Evolutionary conservation across 768 basidiomycete species (phyloP).

Genomic region (Ephemerocybe angulata): DNA sequence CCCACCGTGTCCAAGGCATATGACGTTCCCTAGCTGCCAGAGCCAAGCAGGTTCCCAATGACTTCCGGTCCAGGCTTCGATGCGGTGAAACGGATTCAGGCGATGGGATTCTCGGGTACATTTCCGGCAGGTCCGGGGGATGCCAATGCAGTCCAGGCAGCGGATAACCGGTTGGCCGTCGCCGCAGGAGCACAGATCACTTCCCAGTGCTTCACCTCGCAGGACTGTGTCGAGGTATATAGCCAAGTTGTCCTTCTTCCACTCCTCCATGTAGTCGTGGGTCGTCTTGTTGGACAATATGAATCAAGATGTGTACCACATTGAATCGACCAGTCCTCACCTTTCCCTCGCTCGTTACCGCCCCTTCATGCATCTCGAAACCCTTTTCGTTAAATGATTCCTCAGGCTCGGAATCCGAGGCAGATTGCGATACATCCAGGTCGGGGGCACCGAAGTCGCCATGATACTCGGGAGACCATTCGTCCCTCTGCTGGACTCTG

Average conservation of each 20-base stretch:
- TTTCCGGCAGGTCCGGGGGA: not conserved
- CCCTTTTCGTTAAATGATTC: too few species aligned
- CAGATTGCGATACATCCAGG: too few species aligned
- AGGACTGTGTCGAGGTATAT: not conserved
- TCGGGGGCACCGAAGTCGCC: too few species aligned
- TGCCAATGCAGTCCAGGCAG: not conserved
- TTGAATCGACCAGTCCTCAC: not conserved
- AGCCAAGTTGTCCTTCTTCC: not conserved
- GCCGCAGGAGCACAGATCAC: not conserved
- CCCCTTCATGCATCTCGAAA: not conserved
- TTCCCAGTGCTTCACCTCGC: not conserved
- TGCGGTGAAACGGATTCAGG: not conserved
- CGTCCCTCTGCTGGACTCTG: too few species aligned
- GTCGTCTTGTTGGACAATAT: not conserved
- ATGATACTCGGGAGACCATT: too few species aligned
- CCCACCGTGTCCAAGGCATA: not conserved
- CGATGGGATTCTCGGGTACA: not conserved
- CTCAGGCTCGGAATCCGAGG: too few species aligned
- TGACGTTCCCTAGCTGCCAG: not conserved
- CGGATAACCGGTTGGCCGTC: not conserved
- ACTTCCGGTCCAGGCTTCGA: not conserved
- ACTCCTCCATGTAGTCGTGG: not conserved
- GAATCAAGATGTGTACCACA: not conserved
- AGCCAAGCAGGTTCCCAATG: not conserved
- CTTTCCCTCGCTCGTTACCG: not conserved